These are phyloP conservation scores for Athelia sp. DNA, from an alignment of 1,284 basidiomycete genomes.

Conservation along the genomic window DNA sequence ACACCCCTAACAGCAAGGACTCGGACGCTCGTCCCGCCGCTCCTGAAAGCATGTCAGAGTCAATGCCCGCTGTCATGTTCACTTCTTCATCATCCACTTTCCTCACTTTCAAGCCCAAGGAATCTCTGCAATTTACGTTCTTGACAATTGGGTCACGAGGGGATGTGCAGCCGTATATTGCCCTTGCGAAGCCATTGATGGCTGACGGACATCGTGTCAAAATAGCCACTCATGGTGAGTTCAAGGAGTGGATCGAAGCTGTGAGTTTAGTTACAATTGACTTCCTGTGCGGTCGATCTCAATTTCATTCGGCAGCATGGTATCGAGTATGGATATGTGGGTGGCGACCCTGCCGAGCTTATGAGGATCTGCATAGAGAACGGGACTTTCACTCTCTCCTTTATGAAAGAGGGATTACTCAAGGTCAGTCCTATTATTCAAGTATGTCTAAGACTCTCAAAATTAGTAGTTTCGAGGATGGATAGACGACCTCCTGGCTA, in stretches of 20 bases:
- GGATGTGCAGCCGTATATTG: slow-evolving; percentile 93
- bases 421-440: slow-evolving; percentile 48
- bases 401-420: slow-evolving; percentile 84
- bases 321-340: slow-evolving; percentile 90
- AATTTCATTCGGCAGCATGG: slow-evolving; percentile 56
- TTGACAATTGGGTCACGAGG: slow-evolving; percentile 93
- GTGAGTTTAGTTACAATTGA: slow-evolving; percentile 40
- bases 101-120: slow-evolving; percentile 68
- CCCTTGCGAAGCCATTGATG: slow-evolving; percentile 88
- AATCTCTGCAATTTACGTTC: slow-evolving; percentile 83
- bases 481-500: slow-evolving; percentile 92
- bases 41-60: slow-evolving; percentile 56
- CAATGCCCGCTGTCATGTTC: slow-evolving; percentile 86
- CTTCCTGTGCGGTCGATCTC: slow-evolving; percentile 11
- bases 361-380: slow-evolving; percentile 95
- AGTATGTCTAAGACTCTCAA: slow-evolving; percentile 4
- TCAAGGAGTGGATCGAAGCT: slow-evolving; percentile 91
- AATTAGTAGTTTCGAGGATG: slow-evolving; percentile 82
- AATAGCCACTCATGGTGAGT: slow-evolving; percentile 93
- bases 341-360: slow-evolving; percentile 95
- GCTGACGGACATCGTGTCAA: slow-evolving; percentile 82
- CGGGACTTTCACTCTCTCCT: slow-evolving; percentile 93
- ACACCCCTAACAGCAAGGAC: slow-evolving; percentile 33
- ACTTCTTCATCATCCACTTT: slow-evolving; percentile 64
- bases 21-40: slow-evolving; percentile 31